A percentile compares a stretch with the other conserved stretches of the same genome.
Conservation (phyloP, 2,329 filamentous ascomycete species). For the Colletotrichum lindemuthianum region DNA sequence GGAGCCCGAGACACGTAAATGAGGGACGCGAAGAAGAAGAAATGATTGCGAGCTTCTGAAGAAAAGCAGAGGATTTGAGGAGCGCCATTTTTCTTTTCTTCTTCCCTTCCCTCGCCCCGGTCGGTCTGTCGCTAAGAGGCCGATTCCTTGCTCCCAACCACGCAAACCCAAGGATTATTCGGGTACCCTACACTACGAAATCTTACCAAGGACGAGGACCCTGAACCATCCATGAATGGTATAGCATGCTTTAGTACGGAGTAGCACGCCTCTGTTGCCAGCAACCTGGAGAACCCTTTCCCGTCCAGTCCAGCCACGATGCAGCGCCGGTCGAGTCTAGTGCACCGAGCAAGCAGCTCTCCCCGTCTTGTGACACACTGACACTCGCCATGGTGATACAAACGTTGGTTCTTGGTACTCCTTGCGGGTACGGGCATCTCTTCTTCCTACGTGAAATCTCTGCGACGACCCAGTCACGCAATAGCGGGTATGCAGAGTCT, state of each 20-base stretch:
- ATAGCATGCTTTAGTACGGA: too few species aligned
- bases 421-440: neutral
- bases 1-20: too few species aligned
- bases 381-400: neutral
- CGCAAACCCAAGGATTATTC: too few species aligned
- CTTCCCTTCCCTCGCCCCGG: neutral
- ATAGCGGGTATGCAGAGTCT: slow-evolving; percentile 30
- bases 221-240: too few species aligned
- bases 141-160: neutral
- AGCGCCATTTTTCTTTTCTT: slow-evolving; percentile 2
- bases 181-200: too few species aligned
- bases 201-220: too few species aligned
- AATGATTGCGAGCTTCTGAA: slow-evolving; percentile 10
- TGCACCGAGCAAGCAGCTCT: neutral
- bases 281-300: neutral
- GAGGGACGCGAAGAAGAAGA: neutral
- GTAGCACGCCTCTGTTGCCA: neutral
- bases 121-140: too few species aligned
- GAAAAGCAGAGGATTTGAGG: neutral
- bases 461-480: slow-evolving; percentile 22
- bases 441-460: neutral
- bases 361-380: slow-evolving; percentile 19
- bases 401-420: neutral
- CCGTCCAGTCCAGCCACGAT: neutral
- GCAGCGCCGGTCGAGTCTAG: neutral